Base-by-base conservation (phyloP, 441 rosid species). In the Erodium trifolium region DNA sequence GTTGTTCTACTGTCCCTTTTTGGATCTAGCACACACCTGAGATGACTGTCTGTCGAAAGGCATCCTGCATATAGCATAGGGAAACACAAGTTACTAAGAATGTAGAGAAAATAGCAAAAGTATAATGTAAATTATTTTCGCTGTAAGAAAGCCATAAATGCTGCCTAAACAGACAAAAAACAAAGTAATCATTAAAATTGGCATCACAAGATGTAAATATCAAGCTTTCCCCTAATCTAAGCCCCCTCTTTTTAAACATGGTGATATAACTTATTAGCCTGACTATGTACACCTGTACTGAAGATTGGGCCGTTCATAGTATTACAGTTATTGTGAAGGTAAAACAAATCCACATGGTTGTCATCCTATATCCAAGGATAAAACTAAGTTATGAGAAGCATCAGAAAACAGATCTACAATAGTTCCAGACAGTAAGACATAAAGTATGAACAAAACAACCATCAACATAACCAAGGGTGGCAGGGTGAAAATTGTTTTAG, bases 1-100 rank as follows among this genome's bases (percentile, higher is more conserved):
- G 65, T 9, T 23, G 12, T 64, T 35, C 18, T 64, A 34, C 43
- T 12, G 41, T 43, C 41, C 43, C 49, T n/a, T 7, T 62, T 34
- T 4, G 39, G 31, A 65, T 53, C 66, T 31, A 29, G 66, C 5
- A 65, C 82, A 77, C 69, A 89, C 96, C 92, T 92, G 95, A 78
- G 96, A 75, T 69, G 81, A 78, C 77, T 86, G 93, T 72, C 80
- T 79, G 75, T 74, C 85, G 60, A 82, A 75, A 51, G 87, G 82
- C 76, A 81, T 77, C 89, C 99, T 92, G 90, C 69, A 83, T 53
- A 78, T 55, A 74, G 68, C 63, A 65, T 51, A 75, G 45, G 31
- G 47, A 68, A 4, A 65, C n/a, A 59, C 16, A 64, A 65, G 45
- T 75, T 63, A 65, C 2, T 70, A 72, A 71, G 59, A 78, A 55